Evolutionary conservation across 2,329 filamentous ascomycete species (phyloP).

Genomic region (Cercospora sojina): DNA sequence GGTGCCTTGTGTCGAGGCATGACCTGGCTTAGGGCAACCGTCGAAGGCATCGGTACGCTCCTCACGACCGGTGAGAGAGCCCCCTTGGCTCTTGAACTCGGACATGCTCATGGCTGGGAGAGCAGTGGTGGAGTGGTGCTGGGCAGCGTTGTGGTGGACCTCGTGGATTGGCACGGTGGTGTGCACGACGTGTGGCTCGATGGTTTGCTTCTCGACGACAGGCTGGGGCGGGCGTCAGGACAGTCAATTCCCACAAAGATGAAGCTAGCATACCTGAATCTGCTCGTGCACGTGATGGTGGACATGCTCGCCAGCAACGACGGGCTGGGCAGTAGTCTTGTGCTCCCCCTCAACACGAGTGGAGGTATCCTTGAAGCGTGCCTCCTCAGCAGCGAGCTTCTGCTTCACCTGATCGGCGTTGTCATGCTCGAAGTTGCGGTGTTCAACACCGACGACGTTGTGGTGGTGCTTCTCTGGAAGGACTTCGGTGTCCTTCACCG

Average conservation of each 20-base stretch:
- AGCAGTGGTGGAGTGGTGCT: constrained; percentile 64
- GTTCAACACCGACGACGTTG: constrained; percentile 58
- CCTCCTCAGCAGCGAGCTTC: constrained; percentile 54
- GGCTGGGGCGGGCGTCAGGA: too few species aligned
- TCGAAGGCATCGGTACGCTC: constrained; percentile 60
- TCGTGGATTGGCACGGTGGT: constrained; percentile 72
- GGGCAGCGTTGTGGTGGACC: constrained; percentile 64
- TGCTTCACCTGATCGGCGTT: constrained; percentile 51
- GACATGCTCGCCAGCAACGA: constrained; percentile 60
- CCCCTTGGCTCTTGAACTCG: constrained; percentile 61
- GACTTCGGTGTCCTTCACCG: constrained; percentile 56
- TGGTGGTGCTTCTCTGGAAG: constrained; percentile 63
- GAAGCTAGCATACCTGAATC: constrained; percentile 43
- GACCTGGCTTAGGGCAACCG: constrained; percentile 40
- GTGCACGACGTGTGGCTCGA: constrained; percentile 67
- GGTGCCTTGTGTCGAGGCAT: constrained; percentile 10
- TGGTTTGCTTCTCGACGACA: constrained; percentile 65
- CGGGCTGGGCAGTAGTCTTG: constrained; percentile 50
- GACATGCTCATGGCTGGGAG: constrained; percentile 64
- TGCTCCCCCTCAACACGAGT: constrained; percentile 50
- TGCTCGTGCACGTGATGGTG: constrained; percentile 68
- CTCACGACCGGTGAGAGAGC: constrained; percentile 54
- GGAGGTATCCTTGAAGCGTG: constrained; percentile 55
- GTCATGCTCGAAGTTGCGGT: constrained; percentile 62
- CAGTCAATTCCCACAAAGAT: too few species aligned